Evolutionary conservation across 768 basidiomycete species (phyloP).

Genomic region (Mycena rebaudengoi): DNA sequence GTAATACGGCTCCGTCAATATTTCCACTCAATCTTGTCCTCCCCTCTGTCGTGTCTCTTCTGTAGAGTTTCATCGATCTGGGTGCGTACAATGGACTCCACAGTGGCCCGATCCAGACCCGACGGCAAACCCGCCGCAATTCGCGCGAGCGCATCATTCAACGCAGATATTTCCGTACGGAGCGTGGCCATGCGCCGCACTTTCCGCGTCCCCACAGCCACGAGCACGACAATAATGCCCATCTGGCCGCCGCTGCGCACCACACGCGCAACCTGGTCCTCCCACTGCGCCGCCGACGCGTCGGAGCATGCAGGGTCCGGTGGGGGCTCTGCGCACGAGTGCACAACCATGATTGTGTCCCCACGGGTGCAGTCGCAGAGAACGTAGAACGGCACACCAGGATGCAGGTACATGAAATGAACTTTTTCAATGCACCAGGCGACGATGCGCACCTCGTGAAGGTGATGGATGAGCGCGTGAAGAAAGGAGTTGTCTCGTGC

Average conservation of each 20-base stretch:
- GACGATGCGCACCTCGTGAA: background rate
- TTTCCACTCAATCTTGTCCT: background rate
- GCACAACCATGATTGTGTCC: too few relatives aligned
- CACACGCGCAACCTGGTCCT: slow-evolving; percentile 1
- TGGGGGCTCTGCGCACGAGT: too few relatives aligned
- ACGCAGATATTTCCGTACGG: background rate
- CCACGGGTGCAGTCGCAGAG: slow-evolving; percentile 3
- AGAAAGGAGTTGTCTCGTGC: background rate
- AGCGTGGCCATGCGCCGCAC: background rate
- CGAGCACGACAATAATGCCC: background rate
- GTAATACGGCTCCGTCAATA: background rate
- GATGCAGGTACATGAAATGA: slow-evolving; percentile 1
- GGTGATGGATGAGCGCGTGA: background rate
- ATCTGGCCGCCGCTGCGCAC: slow-evolving; percentile 8
- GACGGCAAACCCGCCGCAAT: background rate
- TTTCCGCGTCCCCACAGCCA: background rate
- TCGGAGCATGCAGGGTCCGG: background rate
- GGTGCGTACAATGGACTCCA: background rate
- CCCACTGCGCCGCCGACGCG: slow-evolving; percentile 1
- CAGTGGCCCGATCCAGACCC: background rate
- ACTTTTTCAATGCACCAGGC: slow-evolving; percentile 7
- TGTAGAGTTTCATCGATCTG: background rate
- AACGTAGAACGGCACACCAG: slow-evolving; percentile 2
- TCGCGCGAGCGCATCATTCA: background rate
- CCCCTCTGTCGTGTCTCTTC: background rate